Conservation (phyloP, 208 protist species). For the Leptomonas pyrrhocoris region DNA sequence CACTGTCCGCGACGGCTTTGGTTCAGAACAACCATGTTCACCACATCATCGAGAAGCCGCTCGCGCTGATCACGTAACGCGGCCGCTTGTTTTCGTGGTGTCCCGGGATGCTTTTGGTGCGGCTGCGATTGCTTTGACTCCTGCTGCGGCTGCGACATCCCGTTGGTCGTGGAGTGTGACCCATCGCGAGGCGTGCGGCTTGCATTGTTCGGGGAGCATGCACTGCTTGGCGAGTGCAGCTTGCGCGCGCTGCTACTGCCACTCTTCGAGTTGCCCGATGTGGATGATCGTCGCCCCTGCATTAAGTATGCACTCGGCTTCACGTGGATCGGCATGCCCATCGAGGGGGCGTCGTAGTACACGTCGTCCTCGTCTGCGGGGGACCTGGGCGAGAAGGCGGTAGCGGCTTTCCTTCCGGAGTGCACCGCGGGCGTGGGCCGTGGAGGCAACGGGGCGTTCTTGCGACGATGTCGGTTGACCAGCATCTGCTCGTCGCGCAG, state of each 20-base stretch:
- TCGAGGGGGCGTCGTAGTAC: slow-evolving; percentile 25
- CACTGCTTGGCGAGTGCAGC: slow-evolving; percentile 17
- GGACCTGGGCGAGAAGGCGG: not conserved
- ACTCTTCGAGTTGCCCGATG: not conserved
- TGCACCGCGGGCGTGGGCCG: slow-evolving; percentile 11
- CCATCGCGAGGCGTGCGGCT: slow-evolving; percentile 18
- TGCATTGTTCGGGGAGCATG: slow-evolving; percentile 2
- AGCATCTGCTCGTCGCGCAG: slow-evolving; percentile 63
- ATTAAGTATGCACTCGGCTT: slow-evolving; percentile 39
- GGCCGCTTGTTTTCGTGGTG: not conserved
- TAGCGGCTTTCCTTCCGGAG: not conserved
- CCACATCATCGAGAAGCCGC: slow-evolving; percentile 34
- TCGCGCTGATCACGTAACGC: slow-evolving; percentile 27
- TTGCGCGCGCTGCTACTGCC: not conserved
- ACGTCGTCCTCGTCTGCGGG: slow-evolving; percentile 24
- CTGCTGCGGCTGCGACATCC: not conserved
- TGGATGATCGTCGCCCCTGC: slow-evolving; percentile 12
- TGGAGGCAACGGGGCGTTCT: slow-evolving; percentile 47
- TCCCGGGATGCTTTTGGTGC: not conserved
- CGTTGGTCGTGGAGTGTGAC: slow-evolving; percentile 18
- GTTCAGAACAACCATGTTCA: slow-evolving; percentile 29
- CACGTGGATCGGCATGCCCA: slow-evolving; percentile 32
- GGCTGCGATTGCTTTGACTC: not conserved
- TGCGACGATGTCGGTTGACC: slow-evolving; percentile 49
- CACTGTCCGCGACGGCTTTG: slow-evolving; percentile 20